Evolutionary conservation across 352 stramenopile species (phyloP), one percentile per base, ranked within the genome.

Genomic region (Globisporangium apiculatum): DNA sequence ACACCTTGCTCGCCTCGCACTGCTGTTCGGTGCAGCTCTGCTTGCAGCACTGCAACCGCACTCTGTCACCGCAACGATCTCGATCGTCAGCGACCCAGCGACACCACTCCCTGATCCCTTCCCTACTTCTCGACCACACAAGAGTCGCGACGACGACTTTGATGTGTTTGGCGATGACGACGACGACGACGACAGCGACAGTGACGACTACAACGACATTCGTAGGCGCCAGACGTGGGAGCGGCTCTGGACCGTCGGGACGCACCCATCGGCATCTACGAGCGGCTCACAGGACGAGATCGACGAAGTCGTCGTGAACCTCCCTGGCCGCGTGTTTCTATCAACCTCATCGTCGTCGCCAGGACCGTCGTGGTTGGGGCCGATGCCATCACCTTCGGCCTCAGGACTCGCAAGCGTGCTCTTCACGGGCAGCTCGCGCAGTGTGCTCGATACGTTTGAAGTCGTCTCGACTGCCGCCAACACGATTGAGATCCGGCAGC

Each of bases 281-380:
- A 37, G 47, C 17, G 36, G 18, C 18, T 1, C 43, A 8, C 43
- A 24, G 11, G 65, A 70, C 42, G 63, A 75, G 57, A 60, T 82
- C 37, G 55, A 75, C 58, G 62, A 73, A 54, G 58, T 87, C 31
- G 76, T 80, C 55, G 53, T 87, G 40, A 69, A 68, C 14, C 51
- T 87, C 12, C 76, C 76, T 35, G 74, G 74, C n/a, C 72, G 68
- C 57, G 74, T 87, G 9, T 87, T 87, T 48, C 65, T 87, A 47
- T 72, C 76, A 42, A 10, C 38, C 7, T 10, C 38, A 42, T 7
- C 38, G 38, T 42, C 38, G 1, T 42, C 38, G 38, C 50, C 65
- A 12, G 68, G 72, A 58, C 51, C 51, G 1, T 45, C 83, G 1
- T 24, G 18, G 18, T 24, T 24, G 18, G 18, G 18, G 18, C 18